Percentiles rank a stretch among this genome's conserved stretches.
These are phyloP conservation scores for Cicer pinnatifidum DNA, from an alignment of 306 rosid genomes.

Conservation along the genomic window DNA sequence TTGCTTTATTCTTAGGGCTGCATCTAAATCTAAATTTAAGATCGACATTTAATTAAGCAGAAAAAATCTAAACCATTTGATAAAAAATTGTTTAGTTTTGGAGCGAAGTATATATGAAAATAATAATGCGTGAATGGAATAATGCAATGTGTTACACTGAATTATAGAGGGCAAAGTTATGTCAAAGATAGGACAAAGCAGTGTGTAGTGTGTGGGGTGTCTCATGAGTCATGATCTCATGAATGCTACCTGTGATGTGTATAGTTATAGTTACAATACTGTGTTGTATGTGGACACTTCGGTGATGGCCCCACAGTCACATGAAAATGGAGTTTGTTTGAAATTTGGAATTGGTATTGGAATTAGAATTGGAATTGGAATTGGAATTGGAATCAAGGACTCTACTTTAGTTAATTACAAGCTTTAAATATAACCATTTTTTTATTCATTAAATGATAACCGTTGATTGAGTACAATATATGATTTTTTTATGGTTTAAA, in stretches of 20 bases:
- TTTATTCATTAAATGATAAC: too few species aligned
- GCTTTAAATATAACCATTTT: too few species aligned
- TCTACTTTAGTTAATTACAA: too few species aligned
- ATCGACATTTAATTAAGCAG: too few species aligned
- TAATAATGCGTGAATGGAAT: conserved; percentile 14
- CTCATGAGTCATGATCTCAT: conserved; percentile 13
- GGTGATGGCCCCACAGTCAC: neutral
- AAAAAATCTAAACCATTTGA: too few species aligned
- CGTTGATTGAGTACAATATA: too few species aligned
- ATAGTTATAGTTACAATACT: neutral
- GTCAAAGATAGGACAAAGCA: neutral
- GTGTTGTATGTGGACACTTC: neutral
- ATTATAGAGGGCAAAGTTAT: neutral
- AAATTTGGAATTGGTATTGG: conserved; percentile 22
- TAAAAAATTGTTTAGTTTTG: neutral
- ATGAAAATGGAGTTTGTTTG: neutral
- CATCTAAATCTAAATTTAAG: too few species aligned
- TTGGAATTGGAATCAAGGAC: neutral
- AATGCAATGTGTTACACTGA: neutral
- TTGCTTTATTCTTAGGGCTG: too few species aligned
- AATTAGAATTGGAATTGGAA: neutral
- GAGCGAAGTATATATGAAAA: neutral
- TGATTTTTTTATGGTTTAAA: too few species aligned
- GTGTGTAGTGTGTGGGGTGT: conserved; percentile 15
- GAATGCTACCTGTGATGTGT: neutral